These are phyloP conservation scores for Multifurca ochricompacta DNA, from an alignment of 768 basidiomycete genomes.

Conservation along the genomic window DNA sequence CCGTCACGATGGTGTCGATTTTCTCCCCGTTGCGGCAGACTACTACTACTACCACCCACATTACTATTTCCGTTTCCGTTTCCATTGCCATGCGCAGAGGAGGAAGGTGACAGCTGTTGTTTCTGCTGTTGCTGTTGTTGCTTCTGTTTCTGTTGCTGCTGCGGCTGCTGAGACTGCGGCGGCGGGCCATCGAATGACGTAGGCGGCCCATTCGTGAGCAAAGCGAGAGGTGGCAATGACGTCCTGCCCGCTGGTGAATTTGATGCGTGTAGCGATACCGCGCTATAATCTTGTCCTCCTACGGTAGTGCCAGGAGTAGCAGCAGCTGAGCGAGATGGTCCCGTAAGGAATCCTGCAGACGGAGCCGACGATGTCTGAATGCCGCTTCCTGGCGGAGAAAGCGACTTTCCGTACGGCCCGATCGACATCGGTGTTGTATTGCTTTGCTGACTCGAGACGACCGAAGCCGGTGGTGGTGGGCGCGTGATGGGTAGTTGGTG, in stretches of 20 bases:
- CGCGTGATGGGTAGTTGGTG: not conserved
- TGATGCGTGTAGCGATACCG: not conserved
- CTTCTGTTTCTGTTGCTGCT: not conserved
- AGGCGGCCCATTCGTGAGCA: slow-evolving; percentile 10
- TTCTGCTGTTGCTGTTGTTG: slow-evolving; percentile 10
- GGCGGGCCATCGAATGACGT: slow-evolving; percentile 3
- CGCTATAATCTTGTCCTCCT: slow-evolving; percentile 1
- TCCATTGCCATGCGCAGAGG: no score
- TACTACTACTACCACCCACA: no score
- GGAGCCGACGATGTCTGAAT: not conserved
- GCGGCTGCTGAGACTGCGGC: slow-evolving; percentile 6
- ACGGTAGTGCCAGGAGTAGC: no score
- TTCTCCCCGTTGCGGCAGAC: no score
- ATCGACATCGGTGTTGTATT: not conserved
- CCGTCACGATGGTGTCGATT: no score
- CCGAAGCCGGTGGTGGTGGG: not conserved
- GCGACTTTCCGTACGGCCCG: slow-evolving; percentile 9
- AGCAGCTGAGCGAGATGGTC: not conserved
- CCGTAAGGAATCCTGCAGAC: not conserved
- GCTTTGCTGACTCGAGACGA: not conserved
- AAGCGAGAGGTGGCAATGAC: slow-evolving; percentile 8
- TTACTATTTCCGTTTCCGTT: no score
- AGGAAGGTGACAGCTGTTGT: no score
- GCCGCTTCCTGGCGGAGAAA: slow-evolving; percentile 1
- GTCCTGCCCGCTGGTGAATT: slow-evolving; percentile 9